phyloP scores from a whole-genome alignment of 495 filamentous ascomycete genomes.

The Aspergillus avenaceus region DNA sequence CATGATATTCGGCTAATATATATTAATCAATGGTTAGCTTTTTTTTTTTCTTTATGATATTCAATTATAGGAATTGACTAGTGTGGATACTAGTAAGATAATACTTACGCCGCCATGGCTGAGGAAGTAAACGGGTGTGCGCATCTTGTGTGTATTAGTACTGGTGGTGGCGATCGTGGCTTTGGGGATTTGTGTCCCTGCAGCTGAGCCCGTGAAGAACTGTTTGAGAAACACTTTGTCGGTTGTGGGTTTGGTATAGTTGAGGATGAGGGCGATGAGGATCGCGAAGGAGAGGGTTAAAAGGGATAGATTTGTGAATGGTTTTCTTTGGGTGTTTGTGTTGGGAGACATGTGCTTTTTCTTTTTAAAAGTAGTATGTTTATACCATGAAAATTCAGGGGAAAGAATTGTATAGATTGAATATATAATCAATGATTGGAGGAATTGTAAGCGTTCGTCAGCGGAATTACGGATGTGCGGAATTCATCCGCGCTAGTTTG shows the following conservation, averaged over 20 bases:
- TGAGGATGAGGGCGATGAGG: constrained; percentile 11
- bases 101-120: constrained; percentile 69
- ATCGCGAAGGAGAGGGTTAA: constrained; percentile 15
- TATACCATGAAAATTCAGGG: too few relatives aligned
- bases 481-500: constrained; percentile 7
- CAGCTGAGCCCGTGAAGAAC: constrained; percentile 13
- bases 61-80: too few relatives aligned
- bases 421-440: neutral
- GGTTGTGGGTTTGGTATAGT: constrained; percentile 7
- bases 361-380: neutral
- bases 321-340: neutral
- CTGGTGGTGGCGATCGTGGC: constrained; percentile 3
- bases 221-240: constrained; percentile 34
- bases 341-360: neutral
- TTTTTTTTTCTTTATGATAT: neutral
- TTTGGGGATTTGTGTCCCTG: neutral
- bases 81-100: neutral
- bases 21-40: neutral
- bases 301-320: constrained; percentile 8
- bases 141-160: constrained; percentile 4
- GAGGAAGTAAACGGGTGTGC: constrained; percentile 72
- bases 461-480: constrained; percentile 6
- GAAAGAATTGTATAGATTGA: neutral
- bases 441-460: constrained; percentile 2
- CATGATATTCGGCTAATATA: constrained; percentile 64